Conservation (phyloP, 225 moss, liverwort and hornwort genomes). For the Bryoerythrophyllum caledonicum region DNA sequence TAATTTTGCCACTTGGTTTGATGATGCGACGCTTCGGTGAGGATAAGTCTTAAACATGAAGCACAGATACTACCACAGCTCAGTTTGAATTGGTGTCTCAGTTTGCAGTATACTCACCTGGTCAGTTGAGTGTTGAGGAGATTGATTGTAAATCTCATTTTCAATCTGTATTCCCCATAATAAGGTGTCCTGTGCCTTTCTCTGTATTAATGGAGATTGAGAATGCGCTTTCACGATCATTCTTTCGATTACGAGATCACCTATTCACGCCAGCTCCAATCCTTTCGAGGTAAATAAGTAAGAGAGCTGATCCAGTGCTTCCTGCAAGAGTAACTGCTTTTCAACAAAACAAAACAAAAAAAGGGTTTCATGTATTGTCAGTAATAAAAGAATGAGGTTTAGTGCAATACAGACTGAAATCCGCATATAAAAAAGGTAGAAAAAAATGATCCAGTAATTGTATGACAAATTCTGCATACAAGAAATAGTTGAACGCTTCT, state of each 20-base stretch:
- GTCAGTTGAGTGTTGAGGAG: background rate
- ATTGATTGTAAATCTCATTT: background rate
- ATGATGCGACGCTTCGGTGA: slow-evolving; percentile 22
- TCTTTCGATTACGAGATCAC: background rate
- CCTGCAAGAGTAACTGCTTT: background rate
- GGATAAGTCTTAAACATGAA: background rate
- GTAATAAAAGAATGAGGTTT: background rate
- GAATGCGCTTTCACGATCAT: slow-evolving; percentile 9
- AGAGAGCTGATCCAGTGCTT: background rate
- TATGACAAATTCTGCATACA: background rate
- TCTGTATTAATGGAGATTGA: slow-evolving; percentile 10
- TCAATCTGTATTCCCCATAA: background rate
- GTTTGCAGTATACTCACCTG: background rate
- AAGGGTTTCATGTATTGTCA: background rate
- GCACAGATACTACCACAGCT: background rate
- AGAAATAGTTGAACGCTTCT: background rate
- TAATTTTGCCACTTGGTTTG: slow-evolving; percentile 1
- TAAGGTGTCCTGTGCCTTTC: background rate
- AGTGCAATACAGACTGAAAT: background rate
- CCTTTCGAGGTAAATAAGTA: background rate
- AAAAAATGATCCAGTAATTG: background rate
- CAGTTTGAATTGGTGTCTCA: background rate
- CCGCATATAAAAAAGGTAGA: background rate
- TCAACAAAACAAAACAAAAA: background rate
- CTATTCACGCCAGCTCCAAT: background rate